Conservation (phyloP, 768 basidiomycete species). For the Cubamyces lactineus region DNA sequence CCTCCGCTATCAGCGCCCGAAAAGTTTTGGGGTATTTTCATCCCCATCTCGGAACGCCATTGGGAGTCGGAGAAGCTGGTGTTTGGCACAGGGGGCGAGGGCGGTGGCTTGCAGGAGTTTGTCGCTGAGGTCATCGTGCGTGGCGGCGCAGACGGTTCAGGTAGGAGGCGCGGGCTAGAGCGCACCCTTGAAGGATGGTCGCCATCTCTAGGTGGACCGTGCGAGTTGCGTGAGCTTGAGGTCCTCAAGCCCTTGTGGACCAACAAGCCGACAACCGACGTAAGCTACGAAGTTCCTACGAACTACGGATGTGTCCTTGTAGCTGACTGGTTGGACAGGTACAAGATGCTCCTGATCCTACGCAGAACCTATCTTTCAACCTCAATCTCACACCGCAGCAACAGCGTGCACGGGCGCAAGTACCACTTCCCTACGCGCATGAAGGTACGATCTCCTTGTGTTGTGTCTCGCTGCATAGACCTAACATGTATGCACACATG, state of each 20-base stretch:
- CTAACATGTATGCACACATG: neutral
- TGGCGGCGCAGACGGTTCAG: constrained; percentile 39
- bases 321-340: neutral
- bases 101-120: constrained; percentile 53
- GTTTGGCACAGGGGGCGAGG: constrained; percentile 54
- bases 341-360: constrained; percentile 55
- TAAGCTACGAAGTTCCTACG: constrained; percentile 18
- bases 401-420: constrained; percentile 74
- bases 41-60: constrained; percentile 64
- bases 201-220: constrained; percentile 37
- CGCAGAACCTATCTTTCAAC: constrained; percentile 83
- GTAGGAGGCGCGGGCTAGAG: constrained; percentile 58
- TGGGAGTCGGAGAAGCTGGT: constrained; percentile 64
- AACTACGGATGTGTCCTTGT: neutral
- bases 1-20: constrained; percentile 57
- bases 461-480: neutral
- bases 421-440: constrained; percentile 90
- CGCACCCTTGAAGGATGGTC: constrained; percentile 70
- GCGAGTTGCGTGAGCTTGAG: constrained; percentile 54
- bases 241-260: constrained; percentile 50
- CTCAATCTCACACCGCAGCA: constrained; percentile 83
- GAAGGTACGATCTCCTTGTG: constrained; percentile 55
- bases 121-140: constrained; percentile 66
- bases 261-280: constrained; percentile 32
- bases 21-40: constrained; percentile 83